Conservation (phyloP, 2,329 filamentous ascomycete genomes). For the Acephala macrosclerotiorum region DNA sequence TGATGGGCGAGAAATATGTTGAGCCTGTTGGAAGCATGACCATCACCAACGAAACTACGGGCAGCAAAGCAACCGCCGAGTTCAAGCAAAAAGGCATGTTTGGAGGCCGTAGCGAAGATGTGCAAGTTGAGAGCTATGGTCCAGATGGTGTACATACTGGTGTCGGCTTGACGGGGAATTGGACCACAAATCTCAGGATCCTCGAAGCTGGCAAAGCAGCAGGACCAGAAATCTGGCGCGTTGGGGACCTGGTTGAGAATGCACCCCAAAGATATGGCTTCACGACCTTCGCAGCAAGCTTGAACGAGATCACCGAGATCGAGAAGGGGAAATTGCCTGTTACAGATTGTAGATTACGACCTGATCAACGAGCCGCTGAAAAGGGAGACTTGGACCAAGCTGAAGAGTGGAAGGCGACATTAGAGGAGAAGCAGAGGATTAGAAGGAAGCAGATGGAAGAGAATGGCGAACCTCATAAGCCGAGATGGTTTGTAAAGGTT, state of each 20-base stretch:
- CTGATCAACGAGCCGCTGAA: slow-evolving; percentile 88
- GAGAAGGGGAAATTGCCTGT: slow-evolving; percentile 78
- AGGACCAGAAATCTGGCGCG: slow-evolving; percentile 79
- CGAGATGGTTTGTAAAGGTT: slow-evolving; percentile 85
- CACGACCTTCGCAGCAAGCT: slow-evolving; percentile 81
- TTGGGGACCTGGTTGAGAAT: slow-evolving; percentile 79
- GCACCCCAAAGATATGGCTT: slow-evolving; percentile 84
- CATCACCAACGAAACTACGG: slow-evolving; percentile 82
- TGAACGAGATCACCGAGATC: slow-evolving; percentile 87
- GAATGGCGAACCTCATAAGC: slow-evolving; percentile 73
- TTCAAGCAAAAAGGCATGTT: slow-evolving; percentile 98
- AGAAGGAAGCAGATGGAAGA: slow-evolving; percentile 80
- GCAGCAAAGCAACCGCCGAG: slow-evolving; percentile 83
- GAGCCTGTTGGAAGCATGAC: slow-evolving; percentile 93
- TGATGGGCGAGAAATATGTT: slow-evolving; percentile 97
- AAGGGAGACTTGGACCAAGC: slow-evolving; percentile 82
- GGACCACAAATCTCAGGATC: slow-evolving; percentile 78
- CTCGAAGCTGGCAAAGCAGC: slow-evolving; percentile 67
- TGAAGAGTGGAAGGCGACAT: slow-evolving; percentile 79
- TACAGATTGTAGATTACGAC: slow-evolving; percentile 84
- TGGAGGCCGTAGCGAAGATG: slow-evolving; percentile 90
- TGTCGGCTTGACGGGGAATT: slow-evolving; percentile 78
- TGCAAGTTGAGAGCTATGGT: slow-evolving; percentile 77
- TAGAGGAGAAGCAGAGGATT: slow-evolving; percentile 86
- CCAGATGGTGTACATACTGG: slow-evolving; percentile 70